Evolutionary conservation across 2,329 filamentous ascomycete species (phyloP).

Genomic region (Arthrobotrys iridis): DNA sequence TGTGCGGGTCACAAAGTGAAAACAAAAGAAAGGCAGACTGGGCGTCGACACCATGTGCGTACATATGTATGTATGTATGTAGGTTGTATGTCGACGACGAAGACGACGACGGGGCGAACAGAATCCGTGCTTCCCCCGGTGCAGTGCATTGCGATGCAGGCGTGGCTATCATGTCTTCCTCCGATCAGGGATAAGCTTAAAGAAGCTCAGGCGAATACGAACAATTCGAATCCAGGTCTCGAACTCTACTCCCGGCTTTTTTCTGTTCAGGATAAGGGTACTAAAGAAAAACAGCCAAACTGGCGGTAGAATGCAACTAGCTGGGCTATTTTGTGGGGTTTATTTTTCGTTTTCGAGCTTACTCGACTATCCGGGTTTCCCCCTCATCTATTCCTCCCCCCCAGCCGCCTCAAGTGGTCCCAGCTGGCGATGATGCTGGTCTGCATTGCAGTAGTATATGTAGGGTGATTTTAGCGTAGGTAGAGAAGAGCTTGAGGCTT

Average conservation of each 20-base stretch:
- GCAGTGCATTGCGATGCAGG: neutral
- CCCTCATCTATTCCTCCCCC: too few relatives aligned
- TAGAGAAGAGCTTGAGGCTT: conserved; percentile 5
- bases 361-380: neutral
- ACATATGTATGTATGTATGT: too few relatives aligned
- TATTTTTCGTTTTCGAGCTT: neutral
- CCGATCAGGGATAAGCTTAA: conserved; percentile 27
- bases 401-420: conserved; percentile 12
- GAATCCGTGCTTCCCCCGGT: conserved; percentile 25
- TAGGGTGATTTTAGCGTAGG: too few relatives aligned
- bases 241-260: conserved; percentile 10
- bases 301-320: conserved; percentile 23
- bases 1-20: conserved; percentile 42
- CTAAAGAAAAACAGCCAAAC: too few relatives aligned
- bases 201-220: conserved; percentile 29
- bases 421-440: conserved; percentile 20
- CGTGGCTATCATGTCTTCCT: conserved; percentile 11
- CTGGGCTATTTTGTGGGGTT: conserved; percentile 11
- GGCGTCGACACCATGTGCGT: too few relatives aligned
- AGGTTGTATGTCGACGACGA: conserved; percentile 28
- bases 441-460: conserved; percentile 18
- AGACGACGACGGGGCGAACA: conserved; percentile 36
- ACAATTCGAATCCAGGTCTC: conserved; percentile 11
- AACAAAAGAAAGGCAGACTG: conserved; percentile 2
- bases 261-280: neutral